A percentile compares a stretch with the other conserved stretches of the same genome.
These are phyloP conservation scores for Alternaria triticimaculans DNA, from an alignment of 2,329 filamentous ascomycete genomes.

Conservation along the genomic window DNA sequence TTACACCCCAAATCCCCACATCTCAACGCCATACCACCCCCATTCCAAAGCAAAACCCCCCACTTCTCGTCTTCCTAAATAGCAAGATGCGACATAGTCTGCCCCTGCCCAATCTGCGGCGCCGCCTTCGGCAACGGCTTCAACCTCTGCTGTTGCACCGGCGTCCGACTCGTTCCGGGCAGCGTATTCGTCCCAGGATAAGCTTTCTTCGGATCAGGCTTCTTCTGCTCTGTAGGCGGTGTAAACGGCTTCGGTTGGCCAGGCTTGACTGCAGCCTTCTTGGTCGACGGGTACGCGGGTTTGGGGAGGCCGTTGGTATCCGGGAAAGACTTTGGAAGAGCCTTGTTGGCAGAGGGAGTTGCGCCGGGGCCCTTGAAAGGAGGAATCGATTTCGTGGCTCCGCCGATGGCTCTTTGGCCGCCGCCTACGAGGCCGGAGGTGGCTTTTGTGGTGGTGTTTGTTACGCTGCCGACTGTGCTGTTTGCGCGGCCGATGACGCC, in stretches of 20 bases:
- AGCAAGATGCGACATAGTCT: constrained; percentile 39
- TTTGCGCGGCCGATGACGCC: constrained; percentile 16
- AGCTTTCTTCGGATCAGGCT: constrained; percentile 21
- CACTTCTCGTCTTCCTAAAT: constrained; percentile 8
- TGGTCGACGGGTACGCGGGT: constrained; percentile 24
- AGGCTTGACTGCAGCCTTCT: constrained; percentile 37
- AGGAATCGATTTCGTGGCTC: constrained; percentile 9
- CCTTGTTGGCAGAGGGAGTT: constrained; percentile 10
- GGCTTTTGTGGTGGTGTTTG: constrained; percentile 12
- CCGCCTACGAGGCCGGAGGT: constrained; percentile 10
- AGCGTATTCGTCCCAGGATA: constrained; percentile 43
- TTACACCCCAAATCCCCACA: not conserved
- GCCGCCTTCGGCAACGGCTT: constrained; percentile 35
- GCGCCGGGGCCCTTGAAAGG: constrained; percentile 12
- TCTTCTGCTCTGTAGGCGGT: constrained; percentile 21
- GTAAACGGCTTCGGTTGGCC: constrained; percentile 37
- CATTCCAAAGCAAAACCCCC: not conserved
- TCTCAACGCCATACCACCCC: not conserved
- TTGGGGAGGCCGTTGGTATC: constrained; percentile 20
- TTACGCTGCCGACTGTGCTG: constrained; percentile 16
- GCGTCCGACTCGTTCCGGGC: constrained; percentile 33
- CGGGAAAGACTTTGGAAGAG: constrained; percentile 11
- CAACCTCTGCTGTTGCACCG: constrained; percentile 33
- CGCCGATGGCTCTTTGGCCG: constrained; percentile 17
- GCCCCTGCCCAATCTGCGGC: constrained; percentile 32